Percentiles rank a stretch among this genome's conserved stretches.
phyloP scores from a whole-genome alignment of 2,329 filamentous ascomycete species.

The Didymella arachidicola region DNA sequence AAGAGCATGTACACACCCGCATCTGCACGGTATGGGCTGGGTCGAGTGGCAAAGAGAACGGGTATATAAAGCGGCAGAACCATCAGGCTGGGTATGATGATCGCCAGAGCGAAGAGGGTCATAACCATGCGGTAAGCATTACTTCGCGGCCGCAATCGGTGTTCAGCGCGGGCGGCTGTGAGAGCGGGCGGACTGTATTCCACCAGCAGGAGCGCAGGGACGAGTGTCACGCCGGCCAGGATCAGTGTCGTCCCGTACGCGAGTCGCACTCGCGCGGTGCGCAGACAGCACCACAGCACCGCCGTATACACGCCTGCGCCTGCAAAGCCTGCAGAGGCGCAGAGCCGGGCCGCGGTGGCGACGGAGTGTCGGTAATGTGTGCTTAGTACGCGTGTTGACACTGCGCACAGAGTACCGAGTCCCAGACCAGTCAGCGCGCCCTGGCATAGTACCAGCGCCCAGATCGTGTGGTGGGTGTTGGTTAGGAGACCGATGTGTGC shows the following conservation, averaged over 20 bases:
- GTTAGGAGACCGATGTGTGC: not conserved
- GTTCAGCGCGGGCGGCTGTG: too few relatives aligned
- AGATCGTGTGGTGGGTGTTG: not conserved
- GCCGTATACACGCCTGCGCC: constrained; percentile 28
- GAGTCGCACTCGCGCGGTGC: not conserved
- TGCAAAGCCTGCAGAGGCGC: constrained; percentile 27
- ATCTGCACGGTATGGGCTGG: constrained; percentile 11
- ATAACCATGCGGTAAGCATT: not conserved
- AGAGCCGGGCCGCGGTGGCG: constrained; percentile 48
- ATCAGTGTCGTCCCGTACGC: not conserved
- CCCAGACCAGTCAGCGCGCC: constrained; percentile 26
- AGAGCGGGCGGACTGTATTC: too few relatives aligned
- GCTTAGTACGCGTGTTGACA: constrained; percentile 26
- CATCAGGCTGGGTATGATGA: constrained; percentile 17
- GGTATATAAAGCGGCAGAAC: constrained; percentile 23
- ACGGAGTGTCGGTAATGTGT: constrained; percentile 35
- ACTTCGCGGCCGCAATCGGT: too few relatives aligned
- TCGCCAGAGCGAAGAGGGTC: not conserved
- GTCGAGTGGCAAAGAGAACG: constrained; percentile 22
- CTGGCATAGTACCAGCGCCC: constrained; percentile 15
- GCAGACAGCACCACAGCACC: constrained; percentile 11
- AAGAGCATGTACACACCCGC: constrained; percentile 8
- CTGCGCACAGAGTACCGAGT: constrained; percentile 27
- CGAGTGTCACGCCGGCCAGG: constrained; percentile 18
- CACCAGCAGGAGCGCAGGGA: constrained; percentile 16